Base-by-base conservation (phyloP, 148 eudicot species). In the Mesembryanthemum crystallinum region DNA sequence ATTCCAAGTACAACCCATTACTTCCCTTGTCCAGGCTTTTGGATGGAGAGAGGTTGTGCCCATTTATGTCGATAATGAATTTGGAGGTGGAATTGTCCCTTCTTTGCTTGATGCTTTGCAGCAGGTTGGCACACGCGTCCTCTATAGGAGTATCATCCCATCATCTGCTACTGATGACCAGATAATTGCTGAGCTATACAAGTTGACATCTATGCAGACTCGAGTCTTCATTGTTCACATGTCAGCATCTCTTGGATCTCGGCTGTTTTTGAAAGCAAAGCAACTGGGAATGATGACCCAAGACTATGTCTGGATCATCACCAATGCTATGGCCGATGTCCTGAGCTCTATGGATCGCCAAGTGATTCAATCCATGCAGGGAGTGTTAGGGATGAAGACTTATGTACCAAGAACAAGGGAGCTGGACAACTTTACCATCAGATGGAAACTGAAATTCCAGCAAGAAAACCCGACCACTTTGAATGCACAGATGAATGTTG, bases 141-240 rank as follows among this genome's bases (percentile, higher is more conserved):
- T 77, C 21, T 60, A 84, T 69, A 74, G 73, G 54, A 86, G 75
- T 74, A 79, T 73, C 28, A 33, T 89, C 29, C 86, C 96, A 47
- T 72, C 80, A 18, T 84, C 87, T 24, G 77, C 85, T 27, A 37
- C 79, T 3, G 83, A 86, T 71, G 88, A 87, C 77, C 77, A 72
- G 39, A 81, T 93, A 39, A 76, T 49, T 7, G 24, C 78, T 57
- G 88, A 93, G 82, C 86, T 93, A 18, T 72, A 84, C 60, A 83
- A 79, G 65, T 78, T 92, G 25, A 86, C 18, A 78, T 81, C 88
- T 0, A 86, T 86, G 90, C 83, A 84, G 51, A 84, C 91, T 9
- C 80, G 93, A 35, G 92, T 92, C 1, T 92, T 92, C 37, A 71
- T 92, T 17, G 96, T 92, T 28, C 92, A 90, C 75, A 84, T 89